Conservation (phyloP, 2,329 filamentous ascomycete genomes). For the Fusarium sp. region DNA sequence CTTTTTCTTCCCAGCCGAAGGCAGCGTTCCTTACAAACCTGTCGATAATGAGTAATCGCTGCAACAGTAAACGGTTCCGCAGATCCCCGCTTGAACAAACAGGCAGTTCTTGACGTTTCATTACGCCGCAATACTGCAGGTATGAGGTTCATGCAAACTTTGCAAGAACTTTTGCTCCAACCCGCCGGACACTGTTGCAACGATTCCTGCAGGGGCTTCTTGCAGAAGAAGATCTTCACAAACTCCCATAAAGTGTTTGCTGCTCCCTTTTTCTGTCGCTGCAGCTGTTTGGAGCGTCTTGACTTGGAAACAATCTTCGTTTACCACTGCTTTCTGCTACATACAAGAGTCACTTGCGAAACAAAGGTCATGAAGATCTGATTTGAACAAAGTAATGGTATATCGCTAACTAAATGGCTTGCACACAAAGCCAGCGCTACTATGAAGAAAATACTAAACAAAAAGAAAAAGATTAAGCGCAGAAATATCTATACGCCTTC, state of each 20-base stretch:
- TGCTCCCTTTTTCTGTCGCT: not conserved
- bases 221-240: not conserved
- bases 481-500: slow-evolving; percentile 77
- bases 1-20: not conserved
- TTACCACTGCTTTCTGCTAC: not conserved
- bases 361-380: not conserved
- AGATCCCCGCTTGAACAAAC: not conserved
- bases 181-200: not conserved
- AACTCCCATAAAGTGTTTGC: not conserved
- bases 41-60: not conserved
- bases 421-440: not conserved
- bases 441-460: not conserved
- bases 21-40: not conserved
- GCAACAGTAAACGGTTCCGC: not conserved
- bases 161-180: not conserved
- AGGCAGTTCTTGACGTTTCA: not conserved
- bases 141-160: not conserved
- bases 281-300: not conserved
- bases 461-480: slow-evolving; percentile 56
- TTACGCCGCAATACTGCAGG: slow-evolving; percentile 10
- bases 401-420: not conserved
- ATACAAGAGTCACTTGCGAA: not conserved
- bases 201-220: not conserved
- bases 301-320: not conserved
- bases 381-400: not conserved